Evolutionary conservation across 768 basidiomycete species (phyloP).

Genomic region (Ramaria sp.): DNA sequence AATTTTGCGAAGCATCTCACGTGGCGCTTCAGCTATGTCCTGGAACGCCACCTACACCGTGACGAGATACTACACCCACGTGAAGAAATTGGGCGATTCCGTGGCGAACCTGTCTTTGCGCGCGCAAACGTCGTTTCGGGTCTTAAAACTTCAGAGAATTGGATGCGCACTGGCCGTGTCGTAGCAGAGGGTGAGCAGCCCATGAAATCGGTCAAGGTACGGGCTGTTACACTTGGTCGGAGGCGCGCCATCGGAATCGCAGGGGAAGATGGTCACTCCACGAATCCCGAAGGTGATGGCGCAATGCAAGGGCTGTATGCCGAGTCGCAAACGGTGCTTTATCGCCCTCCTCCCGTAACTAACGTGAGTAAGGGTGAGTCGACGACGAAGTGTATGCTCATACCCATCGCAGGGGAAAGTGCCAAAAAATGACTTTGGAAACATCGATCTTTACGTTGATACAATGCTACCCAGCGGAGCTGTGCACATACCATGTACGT

Average conservation of each 20-base stretch:
- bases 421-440: constrained; percentile 93
- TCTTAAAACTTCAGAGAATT: constrained; percentile 87
- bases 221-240: constrained; percentile 69
- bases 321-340: constrained; percentile 72
- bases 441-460: constrained; percentile 90
- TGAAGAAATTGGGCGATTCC: constrained; percentile 81
- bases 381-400: background rate
- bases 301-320: constrained; percentile 85
- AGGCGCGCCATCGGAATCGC: constrained; percentile 63
- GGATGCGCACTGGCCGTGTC: constrained; percentile 79
- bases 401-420: constrained; percentile 59
- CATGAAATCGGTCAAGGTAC: constrained; percentile 80
- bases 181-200: constrained; percentile 71
- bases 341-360: constrained; percentile 66
- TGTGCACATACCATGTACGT: constrained; percentile 84
- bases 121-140: constrained; percentile 64
- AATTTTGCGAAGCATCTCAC: background rate
- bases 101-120: constrained; percentile 86
- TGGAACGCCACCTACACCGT: constrained; percentile 78
- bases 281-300: constrained; percentile 27
- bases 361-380: constrained; percentile 44
- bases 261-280: constrained; percentile 13
- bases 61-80: constrained; percentile 78
- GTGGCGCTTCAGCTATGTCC: constrained; percentile 44
- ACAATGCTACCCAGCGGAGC: constrained; percentile 89